A percentile compares a stretch with the other conserved stretches of the same genome.
Conservation (phyloP, 441 rosid genomes). For the Metrosideros polymorpha region DNA sequence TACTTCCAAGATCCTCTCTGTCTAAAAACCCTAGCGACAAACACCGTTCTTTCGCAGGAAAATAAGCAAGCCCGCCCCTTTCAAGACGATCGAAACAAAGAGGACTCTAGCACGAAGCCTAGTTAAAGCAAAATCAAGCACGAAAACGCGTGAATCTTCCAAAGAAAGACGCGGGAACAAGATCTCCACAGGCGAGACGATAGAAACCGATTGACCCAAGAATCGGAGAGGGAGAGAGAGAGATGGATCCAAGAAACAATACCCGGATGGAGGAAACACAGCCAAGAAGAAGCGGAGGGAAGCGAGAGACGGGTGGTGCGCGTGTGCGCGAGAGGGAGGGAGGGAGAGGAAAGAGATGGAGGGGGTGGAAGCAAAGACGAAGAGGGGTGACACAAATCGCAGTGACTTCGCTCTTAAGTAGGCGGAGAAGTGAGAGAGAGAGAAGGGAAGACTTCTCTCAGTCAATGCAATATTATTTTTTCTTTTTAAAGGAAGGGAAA, state of each 20-base stretch:
- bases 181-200: not conserved
- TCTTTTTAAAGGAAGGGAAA: rapidly evolving
- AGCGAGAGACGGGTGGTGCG: not conserved
- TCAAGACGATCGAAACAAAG: not conserved
- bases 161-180: not conserved
- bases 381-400: rapidly evolving
- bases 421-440: not conserved
- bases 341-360: not conserved
- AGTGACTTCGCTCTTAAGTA: not conserved
- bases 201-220: not conserved
- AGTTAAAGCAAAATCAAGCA: not conserved
- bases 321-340: rapidly evolving
- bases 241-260: not conserved
- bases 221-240: not conserved
- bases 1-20: not conserved
- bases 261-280: not conserved
- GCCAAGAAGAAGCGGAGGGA: not conserved
- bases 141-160: rapidly evolving
- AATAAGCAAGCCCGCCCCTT: not conserved
- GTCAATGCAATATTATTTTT: not conserved
- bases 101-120: not conserved
- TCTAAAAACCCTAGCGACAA: rapidly evolving
- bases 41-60: not conserved
- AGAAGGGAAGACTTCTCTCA: not conserved
- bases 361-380: not conserved